Conservation (phyloP, 306 rosid genomes). For the Adenanthera pavonina region DNA sequence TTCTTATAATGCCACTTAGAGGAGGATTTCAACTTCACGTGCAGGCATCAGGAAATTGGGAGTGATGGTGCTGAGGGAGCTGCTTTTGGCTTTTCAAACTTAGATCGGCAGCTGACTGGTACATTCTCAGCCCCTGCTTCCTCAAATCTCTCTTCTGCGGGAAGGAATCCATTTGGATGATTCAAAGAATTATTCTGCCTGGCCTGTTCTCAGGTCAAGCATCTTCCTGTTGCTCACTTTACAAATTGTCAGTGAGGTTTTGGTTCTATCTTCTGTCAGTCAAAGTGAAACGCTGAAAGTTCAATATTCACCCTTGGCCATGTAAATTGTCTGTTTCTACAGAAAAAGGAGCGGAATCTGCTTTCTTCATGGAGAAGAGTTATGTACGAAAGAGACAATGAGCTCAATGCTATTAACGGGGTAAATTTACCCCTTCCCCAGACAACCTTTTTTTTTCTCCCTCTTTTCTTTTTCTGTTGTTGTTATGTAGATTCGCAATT, state of each 20-base stretch:
- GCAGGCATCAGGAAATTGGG: conserved; percentile 71
- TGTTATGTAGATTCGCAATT: too few species aligned
- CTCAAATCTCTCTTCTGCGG: conserved; percentile 59
- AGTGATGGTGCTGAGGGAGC: conserved; percentile 53
- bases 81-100: conserved; percentile 60
- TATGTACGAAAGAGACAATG: not conserved
- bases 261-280: conserved; percentile 41
- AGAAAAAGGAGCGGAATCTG: not conserved
- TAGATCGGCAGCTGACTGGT: conserved; percentile 54
- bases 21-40: conserved; percentile 21
- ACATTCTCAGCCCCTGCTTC: conserved; percentile 62
- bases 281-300: conserved; percentile 26
- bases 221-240: conserved; percentile 54
- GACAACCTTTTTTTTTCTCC: too few species aligned
- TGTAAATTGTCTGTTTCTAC: conserved; percentile 52
- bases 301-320: conserved; percentile 39
- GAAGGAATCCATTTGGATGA: conserved; percentile 90
- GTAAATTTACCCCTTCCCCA: too few species aligned
- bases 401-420: too few species aligned
- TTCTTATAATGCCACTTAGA: conserved; percentile 10
- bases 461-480: too few species aligned
- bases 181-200: conserved; percentile 24
- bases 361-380: not conserved
- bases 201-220: conserved; percentile 41
- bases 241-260: conserved; percentile 58